Base-by-base conservation (phyloP, 805 yeast species). In the Candida adriatica region DNA sequence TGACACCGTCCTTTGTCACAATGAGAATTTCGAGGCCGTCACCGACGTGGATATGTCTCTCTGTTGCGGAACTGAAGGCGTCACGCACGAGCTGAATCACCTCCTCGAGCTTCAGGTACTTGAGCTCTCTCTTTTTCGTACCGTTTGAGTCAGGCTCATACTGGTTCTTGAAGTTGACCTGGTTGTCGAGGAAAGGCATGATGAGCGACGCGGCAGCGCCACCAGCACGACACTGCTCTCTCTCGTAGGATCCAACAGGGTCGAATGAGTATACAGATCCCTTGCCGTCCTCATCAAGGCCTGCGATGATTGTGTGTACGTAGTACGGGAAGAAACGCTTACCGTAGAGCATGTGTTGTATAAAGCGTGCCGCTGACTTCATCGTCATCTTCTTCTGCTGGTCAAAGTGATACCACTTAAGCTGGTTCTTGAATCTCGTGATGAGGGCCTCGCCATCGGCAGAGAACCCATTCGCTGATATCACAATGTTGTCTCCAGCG, bases 31-130 rank as follows among this genome's bases (percentile, higher is more conserved):
- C 95, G 42, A 92, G 70, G 6, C 92, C 94, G 65, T 92, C 98
- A 66, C 98, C 98, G 32, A 92, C 97, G 47, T 88, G 94, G 48
- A 92, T 92, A 61, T 92, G 97, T 70, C 98, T 82, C 64, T 92
- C 98, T 13, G 97, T 90, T 14, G 96, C 98, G 7, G 96, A 86
- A 15, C 86, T 69, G 55, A 92, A 92, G 6, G 98, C 95, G 61
- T 92, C 98, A 57, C 77, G 79, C 23, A 92, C 96, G 42, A 92
- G 65, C 47, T 77, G 71, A 50, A 92, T 64, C 16, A 87, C 96
- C 62, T 88, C 95, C 2, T 86, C 95, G 45, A 87, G 68, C 24
- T 68, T 58, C 53, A 92, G 67, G 51, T 71, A 84, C 53, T 75
- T 68, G 39, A 77, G 54, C 25, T 70, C 71, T 54, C 62, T 77